These are phyloP conservation scores for Chaetomiaceae sp. DNA, from an alignment of 2,329 filamentous ascomycete species.

Conservation along the genomic window DNA sequence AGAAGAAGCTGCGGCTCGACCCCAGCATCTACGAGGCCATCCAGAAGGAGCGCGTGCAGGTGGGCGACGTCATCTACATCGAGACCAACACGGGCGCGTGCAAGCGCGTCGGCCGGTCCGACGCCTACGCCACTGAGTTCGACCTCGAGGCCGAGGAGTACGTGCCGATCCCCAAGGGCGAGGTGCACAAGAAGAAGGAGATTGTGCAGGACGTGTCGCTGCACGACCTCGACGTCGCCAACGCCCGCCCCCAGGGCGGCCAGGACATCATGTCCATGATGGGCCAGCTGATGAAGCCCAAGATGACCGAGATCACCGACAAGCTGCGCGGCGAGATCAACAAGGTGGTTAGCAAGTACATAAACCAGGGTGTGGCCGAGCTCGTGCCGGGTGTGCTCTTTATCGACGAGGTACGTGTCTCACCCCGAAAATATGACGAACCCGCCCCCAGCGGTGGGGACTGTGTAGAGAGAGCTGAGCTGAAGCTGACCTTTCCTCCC, in stretches of 20 bases:
- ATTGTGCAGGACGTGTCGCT: slow-evolving; percentile 98
- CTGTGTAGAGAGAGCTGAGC: slow-evolving; percentile 8
- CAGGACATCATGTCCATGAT: slow-evolving; percentile 99
- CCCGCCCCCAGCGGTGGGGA: background rate
- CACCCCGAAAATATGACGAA: slow-evolving; percentile 2
- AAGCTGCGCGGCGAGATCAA: slow-evolving; percentile 95
- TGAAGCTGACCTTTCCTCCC: slow-evolving; percentile 23
- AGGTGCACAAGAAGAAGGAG: slow-evolving; percentile 99
- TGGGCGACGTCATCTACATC: slow-evolving; percentile 98
- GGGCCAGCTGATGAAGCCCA: slow-evolving; percentile 99
- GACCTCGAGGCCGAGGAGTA: slow-evolving; percentile 98
- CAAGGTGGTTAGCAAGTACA: slow-evolving; percentile 98
- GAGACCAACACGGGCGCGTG: slow-evolving; percentile 98
- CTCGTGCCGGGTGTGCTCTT: slow-evolving; percentile 97
- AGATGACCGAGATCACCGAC: slow-evolving; percentile 99
- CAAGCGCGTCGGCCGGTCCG: slow-evolving; percentile 91
- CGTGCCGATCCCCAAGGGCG: slow-evolving; percentile 95
- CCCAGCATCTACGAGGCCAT: slow-evolving; percentile 99
- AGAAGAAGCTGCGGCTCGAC: slow-evolving; percentile 94
- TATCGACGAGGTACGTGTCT: slow-evolving; percentile 83
- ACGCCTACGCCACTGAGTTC: slow-evolving; percentile 97
- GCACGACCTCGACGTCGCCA: slow-evolving; percentile 93
- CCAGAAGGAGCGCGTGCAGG: slow-evolving; percentile 92
- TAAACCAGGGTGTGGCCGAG: slow-evolving; percentile 95
- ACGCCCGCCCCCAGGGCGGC: slow-evolving; percentile 88